Percentiles rank a stretch among this genome's conserved stretches.
These are phyloP conservation scores for Aplosporella prunicola DNA, from an alignment of 2,329 filamentous ascomycete species.

Conservation along the genomic window DNA sequence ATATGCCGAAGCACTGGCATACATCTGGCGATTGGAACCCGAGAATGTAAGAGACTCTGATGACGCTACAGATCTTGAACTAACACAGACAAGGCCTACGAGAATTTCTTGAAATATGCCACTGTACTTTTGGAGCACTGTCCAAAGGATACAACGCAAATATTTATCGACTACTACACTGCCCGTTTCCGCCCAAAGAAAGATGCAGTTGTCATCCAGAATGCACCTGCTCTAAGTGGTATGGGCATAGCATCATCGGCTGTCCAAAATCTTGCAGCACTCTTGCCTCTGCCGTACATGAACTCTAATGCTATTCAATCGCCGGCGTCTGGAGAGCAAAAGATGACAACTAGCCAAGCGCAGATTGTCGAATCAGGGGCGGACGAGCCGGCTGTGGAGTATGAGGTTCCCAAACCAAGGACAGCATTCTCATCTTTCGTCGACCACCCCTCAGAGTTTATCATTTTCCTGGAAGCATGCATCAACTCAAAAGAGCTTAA, in stretches of 20 bases:
- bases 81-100: conserved; percentile 79
- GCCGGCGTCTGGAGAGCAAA: conserved; percentile 43
- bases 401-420: conserved; percentile 71
- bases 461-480: conserved; percentile 83
- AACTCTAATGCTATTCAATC: conserved; percentile 51
- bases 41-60: conserved; percentile 49
- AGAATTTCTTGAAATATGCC: conserved; percentile 90
- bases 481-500: conserved; percentile 62
- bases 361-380: conserved; percentile 44
- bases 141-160: conserved; percentile 66
- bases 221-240: conserved; percentile 37
- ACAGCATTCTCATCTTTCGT: conserved; percentile 95
- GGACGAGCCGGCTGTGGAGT: conserved; percentile 48
- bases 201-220: conserved; percentile 45
- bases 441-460: conserved; percentile 85
- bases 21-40: conserved; percentile 80
- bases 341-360: conserved; percentile 45
- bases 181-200: conserved; percentile 69
- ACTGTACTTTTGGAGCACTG: conserved; percentile 83
- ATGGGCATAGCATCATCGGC: conserved; percentile 46
- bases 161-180: conserved; percentile 95
- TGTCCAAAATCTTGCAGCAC: conserved; percentile 74
- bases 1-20: conserved; percentile 79
- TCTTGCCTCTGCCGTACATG: conserved; percentile 81
- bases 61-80: too few species aligned